phyloP scores from a whole-genome alignment of 805 yeast species.

The Metschnikowia borealis region DNA sequence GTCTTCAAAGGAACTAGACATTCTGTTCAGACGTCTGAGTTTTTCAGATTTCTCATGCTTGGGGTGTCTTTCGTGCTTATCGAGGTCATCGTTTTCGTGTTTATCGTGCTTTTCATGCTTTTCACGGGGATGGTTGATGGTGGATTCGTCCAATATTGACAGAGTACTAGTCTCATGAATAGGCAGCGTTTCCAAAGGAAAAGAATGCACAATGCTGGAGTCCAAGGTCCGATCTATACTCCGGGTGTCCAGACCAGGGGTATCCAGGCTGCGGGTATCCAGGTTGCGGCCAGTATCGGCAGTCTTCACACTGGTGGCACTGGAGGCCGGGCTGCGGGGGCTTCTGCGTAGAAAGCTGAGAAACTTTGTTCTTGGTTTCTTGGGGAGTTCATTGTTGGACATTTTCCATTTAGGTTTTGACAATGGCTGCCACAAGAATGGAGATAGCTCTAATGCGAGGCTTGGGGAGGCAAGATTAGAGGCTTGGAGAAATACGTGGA shows the following conservation, averaged over 20 bases:
- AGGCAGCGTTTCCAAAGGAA: not conserved
- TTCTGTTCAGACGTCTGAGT: too few relatives aligned
- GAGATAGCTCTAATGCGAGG: not conserved
- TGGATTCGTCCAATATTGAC: not conserved
- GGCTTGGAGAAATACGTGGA: not conserved
- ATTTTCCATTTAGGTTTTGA: not conserved
- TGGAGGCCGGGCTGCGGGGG: not conserved
- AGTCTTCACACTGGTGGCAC: not conserved
- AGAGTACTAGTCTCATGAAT: not conserved
- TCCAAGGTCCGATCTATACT: not conserved
- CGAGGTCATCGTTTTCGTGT: too few relatives aligned
- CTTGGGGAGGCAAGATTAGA: not conserved
- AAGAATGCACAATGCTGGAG: not conserved
- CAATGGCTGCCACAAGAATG: too few relatives aligned
- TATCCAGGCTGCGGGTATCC: not conserved
- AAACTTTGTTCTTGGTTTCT: not conserved
- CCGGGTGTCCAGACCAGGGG: not conserved
- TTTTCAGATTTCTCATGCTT: too few relatives aligned
- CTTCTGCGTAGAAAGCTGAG: not conserved
- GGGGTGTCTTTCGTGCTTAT: too few relatives aligned
- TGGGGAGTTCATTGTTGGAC: not conserved
- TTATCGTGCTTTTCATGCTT: too few relatives aligned
- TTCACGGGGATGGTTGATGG: not conserved
- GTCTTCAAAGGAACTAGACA: slow-evolving; percentile 5
- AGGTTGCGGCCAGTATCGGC: not conserved